Percentiles rank a stretch among this genome's conserved stretches.
Conservation (phyloP, 2,329 filamentous ascomycete species). For the Epichloe elymi region DNA sequence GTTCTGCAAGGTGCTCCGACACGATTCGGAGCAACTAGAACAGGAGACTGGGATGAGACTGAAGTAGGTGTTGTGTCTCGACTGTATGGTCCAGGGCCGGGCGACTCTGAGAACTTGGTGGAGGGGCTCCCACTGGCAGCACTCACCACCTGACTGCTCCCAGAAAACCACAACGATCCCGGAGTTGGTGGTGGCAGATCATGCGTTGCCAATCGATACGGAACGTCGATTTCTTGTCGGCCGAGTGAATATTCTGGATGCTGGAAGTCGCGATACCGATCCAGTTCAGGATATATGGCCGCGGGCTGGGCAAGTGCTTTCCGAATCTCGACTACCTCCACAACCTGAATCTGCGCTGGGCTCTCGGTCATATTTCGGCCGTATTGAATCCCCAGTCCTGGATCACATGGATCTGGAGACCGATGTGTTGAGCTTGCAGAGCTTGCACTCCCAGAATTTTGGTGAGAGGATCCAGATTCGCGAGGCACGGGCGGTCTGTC, state of each 20-base stretch:
- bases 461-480: slow-evolving; percentile 28
- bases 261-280: slow-evolving; percentile 41
- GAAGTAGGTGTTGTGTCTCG: slow-evolving; percentile 69
- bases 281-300: slow-evolving; percentile 45
- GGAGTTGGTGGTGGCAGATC: slow-evolving; percentile 55
- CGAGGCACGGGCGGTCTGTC: not conserved
- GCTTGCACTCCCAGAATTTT: slow-evolving; percentile 24
- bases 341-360: slow-evolving; percentile 28
- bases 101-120: slow-evolving; percentile 62
- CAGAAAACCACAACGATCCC: slow-evolving; percentile 38
- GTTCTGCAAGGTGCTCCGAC: slow-evolving; percentile 27
- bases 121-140: slow-evolving; percentile 59
- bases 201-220: slow-evolving; percentile 47
- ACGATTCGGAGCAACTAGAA: slow-evolving; percentile 36
- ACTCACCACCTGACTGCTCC: slow-evolving; percentile 39
- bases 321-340: slow-evolving; percentile 28
- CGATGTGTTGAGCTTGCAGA: slow-evolving; percentile 24
- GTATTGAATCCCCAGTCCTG: slow-evolving; percentile 20
- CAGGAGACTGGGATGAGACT: slow-evolving; percentile 61
- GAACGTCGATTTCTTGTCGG: slow-evolving; percentile 29
- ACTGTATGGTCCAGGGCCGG: slow-evolving; percentile 56
- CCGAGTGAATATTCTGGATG: slow-evolving; percentile 22
- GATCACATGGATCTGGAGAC: slow-evolving; percentile 23
- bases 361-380: slow-evolving; percentile 31
- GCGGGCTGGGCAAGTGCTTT: slow-evolving; percentile 26